Evolutionary conservation across 768 basidiomycete species (phyloP).

Genomic region (Amanita brunnescens): DNA sequence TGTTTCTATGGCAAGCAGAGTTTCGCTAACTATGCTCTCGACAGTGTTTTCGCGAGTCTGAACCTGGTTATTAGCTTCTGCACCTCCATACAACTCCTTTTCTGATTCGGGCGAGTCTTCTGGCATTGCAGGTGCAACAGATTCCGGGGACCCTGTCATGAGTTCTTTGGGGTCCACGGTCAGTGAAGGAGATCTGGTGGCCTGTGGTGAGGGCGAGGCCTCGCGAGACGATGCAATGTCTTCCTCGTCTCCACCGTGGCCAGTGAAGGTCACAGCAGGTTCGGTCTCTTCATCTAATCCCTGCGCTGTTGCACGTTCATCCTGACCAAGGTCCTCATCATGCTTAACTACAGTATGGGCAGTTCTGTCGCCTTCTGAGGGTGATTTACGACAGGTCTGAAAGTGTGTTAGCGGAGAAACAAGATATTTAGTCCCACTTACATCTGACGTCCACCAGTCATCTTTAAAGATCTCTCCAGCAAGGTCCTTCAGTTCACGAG

Average conservation of each 20-base stretch:
- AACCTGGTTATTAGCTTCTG: background rate
- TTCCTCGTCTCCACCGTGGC: background rate
- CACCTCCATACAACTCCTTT: background rate
- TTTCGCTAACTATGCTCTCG: background rate
- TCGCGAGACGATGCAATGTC: constrained; percentile 8
- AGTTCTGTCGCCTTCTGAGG: background rate
- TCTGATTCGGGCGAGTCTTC: background rate
- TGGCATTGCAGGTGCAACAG: background rate
- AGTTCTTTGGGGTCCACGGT: background rate
- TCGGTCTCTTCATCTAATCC: background rate
- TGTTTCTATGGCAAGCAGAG: background rate
- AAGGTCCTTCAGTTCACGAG: constrained; percentile 9
- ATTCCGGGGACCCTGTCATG: background rate
- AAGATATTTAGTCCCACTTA: background rate
- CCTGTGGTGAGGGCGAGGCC: background rate
- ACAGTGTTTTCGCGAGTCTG: background rate
- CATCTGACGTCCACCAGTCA: constrained; percentile 15
- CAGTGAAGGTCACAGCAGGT: background rate
- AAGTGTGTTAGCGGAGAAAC: background rate
- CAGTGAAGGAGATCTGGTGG: constrained; percentile 1
- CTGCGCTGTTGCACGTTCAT: background rate
- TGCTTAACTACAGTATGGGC: background rate
- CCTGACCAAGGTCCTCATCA: background rate
- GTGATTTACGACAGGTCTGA: background rate
- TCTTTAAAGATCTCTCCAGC: constrained; percentile 24